phyloP scores from a whole-genome alignment of 208 protist species.

The Crithidia brevicula region DNA sequence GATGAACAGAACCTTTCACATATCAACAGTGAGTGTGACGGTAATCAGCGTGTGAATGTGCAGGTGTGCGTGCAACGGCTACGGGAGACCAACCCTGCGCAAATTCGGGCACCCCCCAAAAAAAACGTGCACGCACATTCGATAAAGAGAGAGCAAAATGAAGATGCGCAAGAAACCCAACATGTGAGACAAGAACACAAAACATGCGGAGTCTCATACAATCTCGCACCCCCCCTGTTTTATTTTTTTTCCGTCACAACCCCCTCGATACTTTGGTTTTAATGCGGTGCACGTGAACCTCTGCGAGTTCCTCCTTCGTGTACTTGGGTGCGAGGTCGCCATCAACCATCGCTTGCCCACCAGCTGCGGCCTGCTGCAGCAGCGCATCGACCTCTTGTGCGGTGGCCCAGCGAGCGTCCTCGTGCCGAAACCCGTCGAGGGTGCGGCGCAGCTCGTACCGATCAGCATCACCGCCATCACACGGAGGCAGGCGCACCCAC shows the following conservation, averaged over 20 bases:
- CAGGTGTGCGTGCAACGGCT: too few relatives aligned
- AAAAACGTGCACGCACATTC: too few relatives aligned
- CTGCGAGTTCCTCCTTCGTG: slow-evolving; percentile 49
- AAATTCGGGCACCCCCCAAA: too few relatives aligned
- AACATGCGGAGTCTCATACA: neutral
- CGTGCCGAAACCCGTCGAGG: slow-evolving; percentile 47
- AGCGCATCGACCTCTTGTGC: slow-evolving; percentile 32
- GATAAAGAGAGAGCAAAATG: too few relatives aligned
- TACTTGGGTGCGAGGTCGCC: slow-evolving; percentile 40
- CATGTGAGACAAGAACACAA: neutral
- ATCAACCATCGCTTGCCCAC: slow-evolving; percentile 29
- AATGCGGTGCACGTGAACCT: slow-evolving; percentile 45
- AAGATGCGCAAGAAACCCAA: too few relatives aligned
- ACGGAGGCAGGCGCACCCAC: slow-evolving; percentile 64
- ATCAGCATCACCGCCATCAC: slow-evolving; percentile 1
- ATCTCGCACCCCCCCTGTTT: neutral
- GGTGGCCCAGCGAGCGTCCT: slow-evolving; percentile 40
- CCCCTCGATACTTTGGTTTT: slow-evolving; percentile 54
- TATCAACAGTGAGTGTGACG: too few relatives aligned
- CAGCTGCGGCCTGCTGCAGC: slow-evolving; percentile 26
- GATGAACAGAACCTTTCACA: too few relatives aligned
- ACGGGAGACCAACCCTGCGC: too few relatives aligned
- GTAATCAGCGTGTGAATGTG: too few relatives aligned
- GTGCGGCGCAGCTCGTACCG: slow-evolving; percentile 72
- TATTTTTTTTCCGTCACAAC: neutral